Base-by-base conservation (phyloP, 805 yeast species). In the Wickerhamomyces bovis region DNA sequence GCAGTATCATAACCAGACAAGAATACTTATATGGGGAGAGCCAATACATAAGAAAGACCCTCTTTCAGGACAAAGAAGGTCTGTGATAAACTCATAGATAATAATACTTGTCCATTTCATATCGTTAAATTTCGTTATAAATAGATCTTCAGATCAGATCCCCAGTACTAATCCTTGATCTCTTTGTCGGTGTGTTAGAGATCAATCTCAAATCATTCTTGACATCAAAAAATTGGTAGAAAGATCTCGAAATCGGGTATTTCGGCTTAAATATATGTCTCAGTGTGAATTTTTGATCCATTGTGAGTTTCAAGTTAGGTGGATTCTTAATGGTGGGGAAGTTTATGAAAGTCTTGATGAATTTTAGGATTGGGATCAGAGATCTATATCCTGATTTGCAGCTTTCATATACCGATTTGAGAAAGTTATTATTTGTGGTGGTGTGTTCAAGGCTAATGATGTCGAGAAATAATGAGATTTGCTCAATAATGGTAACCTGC, bases 281-380 rank as follows among this genome's bases (percentile, higher is more conserved):
- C 20, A 53, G 22, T 2, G 48, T 31, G 36, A 18, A 19, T 23
- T 20, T 20, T 21, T 26, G 39, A 9, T 45, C 39, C 41, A 35
- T 22, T 12, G 44, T 12, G 44, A 42, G 9, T 44, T 44, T 21
- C 15, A 16, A 9, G 19, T 12, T 7, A 41, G 39, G 18, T 21
- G 25, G 12, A 6, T 6, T 15, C 11, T 41, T 18, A 2, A 23
- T 18, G 21, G 19, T 16, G 19, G 28, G 8, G 19, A 38, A 16
- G 9, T 23, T 19, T 49, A 28, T 28, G n/a, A 28, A 28, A 13
- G 31, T 28, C 40, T 46, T 49, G n/a, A 56, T 28, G 12, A 45
- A 13, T 19, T 45, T 45, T 20, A 55, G 21, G 6, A 49, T 38
- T 16, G 56, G 60, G 15, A 55, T 45, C 31, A 54, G 36, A 3